phyloP scores from a whole-genome alignment of 805 yeast species.

The Candida montana region DNA sequence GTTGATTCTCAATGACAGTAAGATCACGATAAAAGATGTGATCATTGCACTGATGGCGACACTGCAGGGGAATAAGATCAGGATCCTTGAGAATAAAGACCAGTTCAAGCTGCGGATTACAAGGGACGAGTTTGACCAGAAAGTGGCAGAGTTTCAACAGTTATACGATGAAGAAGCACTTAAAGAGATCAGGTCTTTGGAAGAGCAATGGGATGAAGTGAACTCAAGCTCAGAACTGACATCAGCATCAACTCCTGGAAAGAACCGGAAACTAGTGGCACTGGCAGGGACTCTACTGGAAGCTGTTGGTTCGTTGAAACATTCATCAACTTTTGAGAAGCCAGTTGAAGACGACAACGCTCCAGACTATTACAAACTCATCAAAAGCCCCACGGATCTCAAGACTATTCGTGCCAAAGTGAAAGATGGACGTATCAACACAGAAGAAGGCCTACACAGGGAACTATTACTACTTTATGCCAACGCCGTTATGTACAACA shows the following conservation, averaged over 20 bases:
- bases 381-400: slow-evolving; percentile 62
- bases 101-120: slow-evolving; percentile 19
- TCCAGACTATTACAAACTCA: slow-evolving; percentile 58
- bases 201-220: not conserved
- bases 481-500: slow-evolving; percentile 79
- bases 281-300: slow-evolving; percentile 60
- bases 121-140: slow-evolving; percentile 16
- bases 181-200: not conserved
- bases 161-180: slow-evolving; percentile 6
- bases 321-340: slow-evolving; percentile 65
- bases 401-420: slow-evolving; percentile 55
- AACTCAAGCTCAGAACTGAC: slow-evolving; percentile 52
- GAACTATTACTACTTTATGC: slow-evolving; percentile 75
- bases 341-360: slow-evolving; percentile 68
- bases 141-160: slow-evolving; percentile 9
- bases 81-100: slow-evolving; percentile 22
- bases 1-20: slow-evolving; percentile 7
- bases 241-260: too few species aligned
- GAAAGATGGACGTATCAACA: slow-evolving; percentile 50
- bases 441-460: slow-evolving; percentile 50
- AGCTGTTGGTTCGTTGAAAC: slow-evolving; percentile 63
- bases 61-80: slow-evolving; percentile 19
- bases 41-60: slow-evolving; percentile 22
- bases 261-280: too few species aligned
- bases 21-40: slow-evolving; percentile 19